A percentile compares a stretch with the other conserved stretches of the same genome.
phyloP scores from a whole-genome alignment of 2,329 filamentous ascomycete species.

The Xylariaceae sp. region DNA sequence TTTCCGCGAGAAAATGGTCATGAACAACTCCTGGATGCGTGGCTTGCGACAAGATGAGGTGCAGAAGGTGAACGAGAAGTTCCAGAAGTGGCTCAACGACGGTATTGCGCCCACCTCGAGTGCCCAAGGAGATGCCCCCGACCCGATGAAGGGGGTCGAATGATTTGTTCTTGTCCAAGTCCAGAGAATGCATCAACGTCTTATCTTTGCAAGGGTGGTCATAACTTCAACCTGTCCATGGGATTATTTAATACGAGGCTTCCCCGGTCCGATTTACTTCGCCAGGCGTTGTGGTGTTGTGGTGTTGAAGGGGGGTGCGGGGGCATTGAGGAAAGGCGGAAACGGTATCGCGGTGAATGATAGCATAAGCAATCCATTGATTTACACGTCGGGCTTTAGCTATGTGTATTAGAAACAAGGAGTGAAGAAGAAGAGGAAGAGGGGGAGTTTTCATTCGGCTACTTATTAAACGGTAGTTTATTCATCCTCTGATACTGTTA shows the following conservation, averaged over 20 bases:
- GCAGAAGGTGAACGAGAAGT: constrained; percentile 66
- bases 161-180: background rate
- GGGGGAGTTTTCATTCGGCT: no score
- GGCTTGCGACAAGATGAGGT: constrained; percentile 72
- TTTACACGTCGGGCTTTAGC: no score
- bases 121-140: constrained; percentile 23
- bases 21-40: constrained; percentile 74
- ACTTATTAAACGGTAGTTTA: no score
- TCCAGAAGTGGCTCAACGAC: constrained; percentile 49
- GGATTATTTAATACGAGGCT: background rate
- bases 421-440: no score
- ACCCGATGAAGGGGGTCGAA: constrained; percentile 9
- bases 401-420: no score
- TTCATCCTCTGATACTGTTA: no score
- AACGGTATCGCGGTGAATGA: background rate
- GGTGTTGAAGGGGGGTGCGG: background rate
- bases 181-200: background rate
- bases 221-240: background rate
- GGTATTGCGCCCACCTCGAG: constrained; percentile 38
- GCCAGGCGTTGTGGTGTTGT: background rate
- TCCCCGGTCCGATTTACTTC: background rate
- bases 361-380: no score
- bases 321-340: background rate
- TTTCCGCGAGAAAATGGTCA: constrained; percentile 73
- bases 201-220: background rate